phyloP scores from a whole-genome alignment of 768 basidiomycete genomes.

The Xerocomellus amylosporus region DNA sequence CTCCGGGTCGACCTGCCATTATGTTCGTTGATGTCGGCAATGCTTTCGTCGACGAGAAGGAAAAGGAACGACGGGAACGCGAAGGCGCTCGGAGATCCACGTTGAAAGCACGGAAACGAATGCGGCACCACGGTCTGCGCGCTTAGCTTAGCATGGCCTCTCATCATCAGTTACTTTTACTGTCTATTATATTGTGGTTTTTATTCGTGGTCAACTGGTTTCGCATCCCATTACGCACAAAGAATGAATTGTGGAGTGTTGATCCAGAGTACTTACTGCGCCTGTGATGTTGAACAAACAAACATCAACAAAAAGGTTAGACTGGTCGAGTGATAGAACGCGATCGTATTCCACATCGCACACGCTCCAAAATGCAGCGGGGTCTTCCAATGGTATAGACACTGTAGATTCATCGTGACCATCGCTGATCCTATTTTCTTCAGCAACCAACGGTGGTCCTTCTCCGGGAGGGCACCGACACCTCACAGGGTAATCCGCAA shows the following conservation, averaged over 20 bases:
- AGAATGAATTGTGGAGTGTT: not conserved
- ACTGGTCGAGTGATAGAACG: not conserved
- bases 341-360: constrained; percentile 10
- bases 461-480: constrained; percentile 93
- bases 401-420: not conserved
- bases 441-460: constrained; percentile 98
- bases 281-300: constrained; percentile 15
- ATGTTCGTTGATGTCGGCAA: constrained; percentile 74
- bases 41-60: constrained; percentile 60
- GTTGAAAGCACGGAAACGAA: constrained; percentile 32
- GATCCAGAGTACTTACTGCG: too few species aligned
- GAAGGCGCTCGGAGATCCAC: constrained; percentile 47
- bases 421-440: constrained; percentile 17
- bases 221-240: not conserved
- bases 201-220: not conserved
- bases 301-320: constrained; percentile 14
- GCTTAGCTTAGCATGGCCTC: constrained; percentile 1
- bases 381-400: constrained; percentile 67
- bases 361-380: constrained; percentile 69
- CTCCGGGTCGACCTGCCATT: constrained; percentile 50
- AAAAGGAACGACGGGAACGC: constrained; percentile 48
- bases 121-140: constrained; percentile 7
- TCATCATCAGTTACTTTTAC: not conserved
- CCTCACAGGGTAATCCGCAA: constrained; percentile 91
- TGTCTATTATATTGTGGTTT: not conserved